Evolutionary conservation across 1,139 yeast genomes (phyloP), one percentile per base, ranked within the genome.

Genomic region (Yamadazyma siamensis): DNA sequence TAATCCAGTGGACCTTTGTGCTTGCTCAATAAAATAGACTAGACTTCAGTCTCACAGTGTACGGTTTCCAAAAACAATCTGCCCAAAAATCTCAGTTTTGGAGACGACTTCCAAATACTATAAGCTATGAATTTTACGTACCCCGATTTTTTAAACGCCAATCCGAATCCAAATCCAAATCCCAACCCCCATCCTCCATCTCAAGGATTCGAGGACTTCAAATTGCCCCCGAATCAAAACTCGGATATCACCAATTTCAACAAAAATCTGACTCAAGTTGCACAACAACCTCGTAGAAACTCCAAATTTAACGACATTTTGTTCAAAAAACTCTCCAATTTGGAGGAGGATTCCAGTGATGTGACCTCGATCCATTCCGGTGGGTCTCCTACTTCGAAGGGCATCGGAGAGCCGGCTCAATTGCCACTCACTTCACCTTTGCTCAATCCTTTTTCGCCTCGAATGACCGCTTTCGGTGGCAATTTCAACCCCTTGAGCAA

Each of bases 91-190:
- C n/a, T n/a, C n/a, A n/a, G n/a, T n/a, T n/a, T n/a, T n/a, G n/a
- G n/a, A n/a, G n/a, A n/a, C n/a, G n/a, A n/a, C n/a, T n/a, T n/a
- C n/a, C n/a, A n/a, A n/a, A n/a, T n/a, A n/a, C n/a, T n/a, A n/a
- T n/a, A n/a, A 17, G 22, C 11, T 13, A 60, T 60, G 65, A 56
- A 50, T 45, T 56, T 63, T 49, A 59, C 61, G 33, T 61, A 62
- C 43, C 68, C 68, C 26, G 66, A 63, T 33, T 63, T 63, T 43
- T 50, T 63, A 37, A 50, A 44, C 27, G 24, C 14, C 20, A 26
- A 24, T 15, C 27, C 17, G 11, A 15, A 36, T 21, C 21, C 30
- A 16, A 27, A 24, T 15, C n/a, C 7, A 6, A 15, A 13, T 11
- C 9, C 9, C 7, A 14, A 9, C 5, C 8, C 5, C 6, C 5